These are phyloP conservation scores for Pseudomonodictys pantanalensis DNA, from an alignment of 495 filamentous ascomycete genomes.

Conservation along the genomic window DNA sequence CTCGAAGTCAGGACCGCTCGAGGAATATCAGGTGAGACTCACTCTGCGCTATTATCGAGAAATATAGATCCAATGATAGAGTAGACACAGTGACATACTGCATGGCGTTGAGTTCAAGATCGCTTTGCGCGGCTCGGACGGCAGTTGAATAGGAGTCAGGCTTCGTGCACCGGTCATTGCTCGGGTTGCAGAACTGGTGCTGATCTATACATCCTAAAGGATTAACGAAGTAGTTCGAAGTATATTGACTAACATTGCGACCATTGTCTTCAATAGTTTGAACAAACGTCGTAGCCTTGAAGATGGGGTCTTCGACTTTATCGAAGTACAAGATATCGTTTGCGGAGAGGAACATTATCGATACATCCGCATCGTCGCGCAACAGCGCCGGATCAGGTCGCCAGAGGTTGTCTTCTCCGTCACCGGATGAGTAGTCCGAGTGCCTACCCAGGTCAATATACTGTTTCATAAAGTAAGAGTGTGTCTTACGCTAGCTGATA, in stretches of 20 bases:
- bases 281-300: not conserved
- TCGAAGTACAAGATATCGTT: not conserved
- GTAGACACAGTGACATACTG: not conserved
- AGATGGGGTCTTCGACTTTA: not conserved
- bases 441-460: not conserved
- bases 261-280: not conserved
- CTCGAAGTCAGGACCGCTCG: not conserved
- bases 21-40: not conserved
- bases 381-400: not conserved
- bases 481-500: not conserved
- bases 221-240: slow-evolving; percentile 3
- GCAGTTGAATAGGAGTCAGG: not conserved
- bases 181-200: slow-evolving; percentile 8
- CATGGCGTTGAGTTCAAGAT: not conserved
- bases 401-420: not conserved
- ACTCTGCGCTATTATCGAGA: not conserved
- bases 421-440: not conserved
- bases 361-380: not conserved
- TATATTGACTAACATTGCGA: not conserved
- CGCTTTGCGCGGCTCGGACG: not conserved
- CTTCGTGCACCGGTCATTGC: not conserved
- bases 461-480: not conserved
- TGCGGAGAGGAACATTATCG: not conserved
- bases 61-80: not conserved
- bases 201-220: slow-evolving; percentile 1